Base-by-base conservation (phyloP, 2,329 filamentous ascomycete species). In the Nectriaceae sp. region DNA sequence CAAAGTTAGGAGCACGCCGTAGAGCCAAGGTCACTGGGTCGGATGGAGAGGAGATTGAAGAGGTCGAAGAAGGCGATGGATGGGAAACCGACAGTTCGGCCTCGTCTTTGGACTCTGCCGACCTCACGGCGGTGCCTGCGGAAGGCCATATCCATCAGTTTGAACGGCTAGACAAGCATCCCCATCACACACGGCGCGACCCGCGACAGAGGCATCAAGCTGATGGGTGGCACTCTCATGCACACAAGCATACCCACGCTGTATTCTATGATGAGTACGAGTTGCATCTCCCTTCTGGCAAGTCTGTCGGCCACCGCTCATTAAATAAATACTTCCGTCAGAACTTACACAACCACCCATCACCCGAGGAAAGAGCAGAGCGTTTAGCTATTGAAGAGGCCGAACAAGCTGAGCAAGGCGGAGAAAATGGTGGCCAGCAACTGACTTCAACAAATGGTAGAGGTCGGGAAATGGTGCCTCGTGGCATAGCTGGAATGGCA, bases 31-130 rank as follows among this genome's bases (percentile, higher is more conserved):
- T 75, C 4, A 75, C 76, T 33, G 77, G 76, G 39, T 72, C 75
- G 39, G 69, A 83, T 47, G 79, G 75, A 11, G 75, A 71, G 45
- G 70, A 70, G 26, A 65, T 74, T 8, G 75, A 82, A n/a, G 80
- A 80, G 38, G 81, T 79, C 41, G 75, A 73, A 37, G 75, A 79
- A 11, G 84, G 86, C 5, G 90, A 93, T 37, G 91, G 90, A 38
- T 97, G 94, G 93, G 94, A 99, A 72, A 97, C 92, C 1, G 94
- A 97, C 67, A 91, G 87, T 56, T 91, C 89, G 10, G 87, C 82
- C n/a, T 96, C 92, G 2, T 95, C 90, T 11, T 79, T 95, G 29
- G 90, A 92, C 56, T 94, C 90, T 1, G 88, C 88, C 46, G 90
- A 96, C 59, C 83, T 95, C 36, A 88, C 85, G 4, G 84, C 88